Base-by-base conservation (phyloP, 2,329 filamentous ascomycete species). In the Clarireedia hainanense region DNA sequence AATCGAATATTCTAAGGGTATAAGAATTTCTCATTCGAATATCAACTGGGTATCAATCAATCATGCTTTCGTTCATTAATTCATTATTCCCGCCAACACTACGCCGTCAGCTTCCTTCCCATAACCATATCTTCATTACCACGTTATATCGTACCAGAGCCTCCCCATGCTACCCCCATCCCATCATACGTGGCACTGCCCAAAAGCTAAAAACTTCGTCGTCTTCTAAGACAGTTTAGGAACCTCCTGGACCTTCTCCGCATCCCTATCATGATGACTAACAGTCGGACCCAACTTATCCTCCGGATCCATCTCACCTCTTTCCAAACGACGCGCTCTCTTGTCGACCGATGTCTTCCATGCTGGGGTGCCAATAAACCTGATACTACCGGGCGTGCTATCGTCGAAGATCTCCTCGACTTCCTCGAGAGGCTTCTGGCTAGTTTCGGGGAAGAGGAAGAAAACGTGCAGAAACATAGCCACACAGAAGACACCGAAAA, bases 371-470 rank as follows among this genome's bases (percentile, higher is more conserved):
- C 66, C 66, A 17, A 67, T 7, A 37, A 58, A 64, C 42, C 52
- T 64, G 54, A 68, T 57, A 40, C 58, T 64, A 5, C 63, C 62
- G 3, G 64, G 61, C 1, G 64, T 68, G 14, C 49, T 80, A 42
- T 65, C 63, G 45, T 64, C 60, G 54, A 80, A 80, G 39, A 79
- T 75, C 42, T 69, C 68, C 49, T 76, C 74, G 2, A 78, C 74
- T 59, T 80, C 78, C 59, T 82, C 79, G 1, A 81, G 71, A 0
- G 76, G 76, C 70, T 80, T 80, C 52, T 77, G 76, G 24, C 74
- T 73, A 0, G 79, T 83, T 67, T 83, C 79, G 0, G 79, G 79
- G 69, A 81, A 83, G 49, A 76, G 62, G 61, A 83, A 80, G 65
- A 76, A 76, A 27, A 75, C 73, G 61, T 80, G 76, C 52, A 76